phyloP scores from a whole-genome alignment of 768 basidiomycete genomes.

The Suillus weaverae region DNA sequence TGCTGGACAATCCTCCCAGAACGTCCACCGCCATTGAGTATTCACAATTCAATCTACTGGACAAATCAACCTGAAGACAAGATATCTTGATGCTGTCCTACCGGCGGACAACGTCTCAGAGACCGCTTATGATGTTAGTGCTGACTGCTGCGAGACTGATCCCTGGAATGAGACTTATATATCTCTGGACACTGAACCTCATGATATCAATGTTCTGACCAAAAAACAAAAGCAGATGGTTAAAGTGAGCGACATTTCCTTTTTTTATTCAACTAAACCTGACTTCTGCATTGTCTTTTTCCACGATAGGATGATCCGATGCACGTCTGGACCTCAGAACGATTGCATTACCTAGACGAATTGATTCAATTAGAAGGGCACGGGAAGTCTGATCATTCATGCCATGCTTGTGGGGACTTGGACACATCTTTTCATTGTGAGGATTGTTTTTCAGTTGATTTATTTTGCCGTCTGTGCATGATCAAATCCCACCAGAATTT shows the following conservation, averaged over 20 bases:
- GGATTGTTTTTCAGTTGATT: conserved; percentile 13
- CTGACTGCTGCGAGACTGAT: not conserved
- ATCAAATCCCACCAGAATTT: conserved; percentile 6
- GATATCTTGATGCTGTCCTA: not conserved
- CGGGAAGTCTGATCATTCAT: not conserved
- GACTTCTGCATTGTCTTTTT: not conserved
- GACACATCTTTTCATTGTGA: conserved; percentile 3
- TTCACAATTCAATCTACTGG: not conserved
- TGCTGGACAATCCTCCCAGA: not conserved
- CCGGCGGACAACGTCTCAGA: not conserved
- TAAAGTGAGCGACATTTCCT: not conserved
- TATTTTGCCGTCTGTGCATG: conserved; percentile 8
- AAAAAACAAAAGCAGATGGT: not conserved
- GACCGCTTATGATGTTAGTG: not conserved
- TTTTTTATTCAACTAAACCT: not conserved
- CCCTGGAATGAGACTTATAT: not conserved
- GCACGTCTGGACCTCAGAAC: not conserved
- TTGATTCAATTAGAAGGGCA: conserved; percentile 8
- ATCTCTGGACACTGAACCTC: not conserved
- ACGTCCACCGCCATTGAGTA: not conserved
- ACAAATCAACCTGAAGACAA: not conserved
- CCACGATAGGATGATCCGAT: not conserved
- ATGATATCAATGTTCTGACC: not conserved
- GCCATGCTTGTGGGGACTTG: conserved; percentile 1
- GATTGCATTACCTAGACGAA: conserved; percentile 4